A percentile compares a stretch with the other conserved stretches of the same genome.
Conservation (phyloP, 192 early-diverging fungal genomes). For the Kickxella alabastrina region DNA sequence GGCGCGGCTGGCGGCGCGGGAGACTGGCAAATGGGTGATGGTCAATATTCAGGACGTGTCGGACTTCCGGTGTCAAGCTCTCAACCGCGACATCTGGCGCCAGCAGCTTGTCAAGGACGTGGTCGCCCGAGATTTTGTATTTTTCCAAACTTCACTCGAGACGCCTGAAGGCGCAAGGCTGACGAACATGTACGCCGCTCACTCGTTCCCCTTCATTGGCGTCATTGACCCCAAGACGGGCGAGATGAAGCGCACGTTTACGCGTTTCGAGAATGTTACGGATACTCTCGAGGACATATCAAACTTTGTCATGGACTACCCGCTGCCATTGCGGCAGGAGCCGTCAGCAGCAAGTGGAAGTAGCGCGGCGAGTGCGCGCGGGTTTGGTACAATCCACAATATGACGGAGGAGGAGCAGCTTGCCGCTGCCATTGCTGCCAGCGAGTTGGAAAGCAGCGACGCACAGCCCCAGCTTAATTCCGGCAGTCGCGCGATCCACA, state of each 20-base stretch:
- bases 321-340: conserved; percentile 3
- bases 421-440: conserved; percentile 75
- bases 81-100: conserved; percentile 96
- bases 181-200: conserved; percentile 67
- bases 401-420: conserved; percentile 91
- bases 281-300: conserved; percentile 74
- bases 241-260: conserved; percentile 76
- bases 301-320: conserved; percentile 49
- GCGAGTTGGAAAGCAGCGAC: conserved; percentile 40
- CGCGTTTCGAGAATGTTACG: conserved; percentile 48
- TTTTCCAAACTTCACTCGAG: conserved; percentile 70
- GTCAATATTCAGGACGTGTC: conserved; percentile 80
- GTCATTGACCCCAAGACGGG: conserved; percentile 88
- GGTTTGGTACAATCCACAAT: conserved; percentile 53
- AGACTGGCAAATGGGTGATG: conserved; percentile 74
- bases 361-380: conserved; percentile 2
- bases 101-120: conserved; percentile 69
- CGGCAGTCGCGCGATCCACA: neutral
- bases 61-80: conserved; percentile 81
- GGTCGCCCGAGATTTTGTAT: conserved; percentile 76
- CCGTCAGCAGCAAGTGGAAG: neutral
- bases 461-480: neutral
- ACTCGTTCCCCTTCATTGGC: conserved; percentile 75
- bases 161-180: conserved; percentile 70
- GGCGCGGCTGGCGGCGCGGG: conserved; percentile 61